Evolutionary conservation across 805 yeast genomes (phyloP).

Genomic region (Wickerhamomyces strasburgensis): DNA sequence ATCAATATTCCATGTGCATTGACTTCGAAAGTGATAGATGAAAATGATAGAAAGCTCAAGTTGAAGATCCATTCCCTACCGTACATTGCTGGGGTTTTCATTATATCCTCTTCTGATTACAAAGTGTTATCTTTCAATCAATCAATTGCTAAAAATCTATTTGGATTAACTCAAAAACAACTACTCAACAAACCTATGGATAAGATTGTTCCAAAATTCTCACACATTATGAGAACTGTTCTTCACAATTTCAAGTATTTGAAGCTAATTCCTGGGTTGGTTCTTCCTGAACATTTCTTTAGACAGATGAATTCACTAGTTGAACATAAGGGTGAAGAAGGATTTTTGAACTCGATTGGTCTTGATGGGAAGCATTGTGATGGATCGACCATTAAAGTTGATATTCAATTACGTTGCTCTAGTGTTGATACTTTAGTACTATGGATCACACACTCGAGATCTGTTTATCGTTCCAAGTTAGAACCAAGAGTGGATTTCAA

Average conservation of each 20-base stretch:
- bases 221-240: slow-evolving; percentile 31
- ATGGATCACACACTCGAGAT: slow-evolving; percentile 84
- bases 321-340: slow-evolving; percentile 36
- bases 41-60: slow-evolving; percentile 41
- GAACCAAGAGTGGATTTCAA: slow-evolving; percentile 17
- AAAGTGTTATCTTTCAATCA: slow-evolving; percentile 68
- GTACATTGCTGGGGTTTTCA: slow-evolving; percentile 81
- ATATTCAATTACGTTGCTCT: slow-evolving; percentile 75
- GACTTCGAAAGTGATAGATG: slow-evolving; percentile 53
- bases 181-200: slow-evolving; percentile 47
- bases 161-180: slow-evolving; percentile 54
- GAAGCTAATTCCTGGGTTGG: slow-evolving; percentile 57
- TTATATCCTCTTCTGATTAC: slow-evolving; percentile 43
- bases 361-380: slow-evolving; percentile 65
- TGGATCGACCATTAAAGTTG: slow-evolving; percentile 62
- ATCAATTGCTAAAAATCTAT: slow-evolving; percentile 71
- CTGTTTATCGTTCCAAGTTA: slow-evolving; percentile 20
- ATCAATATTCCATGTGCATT: slow-evolving; percentile 69
- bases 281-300: slow-evolving; percentile 87
- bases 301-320: slow-evolving; percentile 47
- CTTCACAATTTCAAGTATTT: slow-evolving; percentile 33
- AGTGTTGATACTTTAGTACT: slow-evolving; percentile 53
- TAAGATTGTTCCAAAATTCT: slow-evolving; percentile 58
- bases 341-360: slow-evolving; percentile 60
- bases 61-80: slow-evolving; percentile 74